Evolutionary conservation across 495 filamentous ascomycete species (phyloP), one percentile per base, ranked within the genome.

Genomic region (Aspergillus homomorphus): DNA sequence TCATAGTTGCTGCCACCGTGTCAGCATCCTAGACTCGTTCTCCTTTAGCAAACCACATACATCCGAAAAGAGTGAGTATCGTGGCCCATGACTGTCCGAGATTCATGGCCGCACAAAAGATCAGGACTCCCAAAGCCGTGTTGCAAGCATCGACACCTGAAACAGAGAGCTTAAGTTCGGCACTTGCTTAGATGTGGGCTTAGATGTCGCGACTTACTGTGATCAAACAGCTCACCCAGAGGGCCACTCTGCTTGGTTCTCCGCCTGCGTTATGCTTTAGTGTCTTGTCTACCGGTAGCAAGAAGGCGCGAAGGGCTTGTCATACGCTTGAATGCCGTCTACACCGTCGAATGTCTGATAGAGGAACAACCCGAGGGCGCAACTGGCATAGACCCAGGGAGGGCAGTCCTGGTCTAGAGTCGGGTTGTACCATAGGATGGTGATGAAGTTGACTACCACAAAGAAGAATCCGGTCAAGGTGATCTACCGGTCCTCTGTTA

Each of bases 261-360:
- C 66, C 94, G 84, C 52, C 88, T 90, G 60, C 33, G 57, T 30
- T 14, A 28, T 42, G 42, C 16, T 46, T 79, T 53, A 74, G 65
- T 53, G 54, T 55, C 44, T 9, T 21, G 12, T 45, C 12, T 18
- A 50, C 48, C 28, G 53, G 54, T 48, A 53, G 54, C 48, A 33
- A 51, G 20, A 20, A 48, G n/a, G 44, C 19, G 28, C 26, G 14
- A 33, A 49, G 45, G 33, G 18, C 38, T 41, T 46, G 54, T 80
- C 88, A 52, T 83, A 89, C 82, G 94, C 94, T 70, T 98, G 94
- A 38, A 90, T 84, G 45, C 94, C 94, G 76, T 98, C 94, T 52
- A 96, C 90, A 5, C 93, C 94, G 75, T 98, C 94, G 72, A 98
- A 97, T 0, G 94, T 98, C 80, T 98, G 94, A 68, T 98, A 98